A percentile compares a stretch with the other conserved stretches of the same genome.
Conservation (phyloP, 768 basidiomycete genomes). For the Rhodosporidiobolus odoratus region DNA sequence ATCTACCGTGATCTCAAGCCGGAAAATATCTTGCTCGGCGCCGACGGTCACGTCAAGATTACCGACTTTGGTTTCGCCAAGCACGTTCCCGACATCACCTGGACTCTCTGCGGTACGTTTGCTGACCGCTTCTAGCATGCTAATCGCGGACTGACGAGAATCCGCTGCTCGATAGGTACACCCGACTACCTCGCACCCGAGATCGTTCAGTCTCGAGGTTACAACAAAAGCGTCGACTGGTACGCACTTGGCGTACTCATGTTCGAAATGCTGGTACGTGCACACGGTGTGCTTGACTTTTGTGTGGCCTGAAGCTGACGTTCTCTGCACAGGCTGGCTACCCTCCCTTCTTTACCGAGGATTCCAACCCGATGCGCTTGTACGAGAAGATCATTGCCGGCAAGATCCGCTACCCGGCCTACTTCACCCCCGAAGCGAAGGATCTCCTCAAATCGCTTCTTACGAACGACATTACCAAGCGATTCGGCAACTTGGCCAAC, state of each 20-base stretch:
- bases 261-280: conserved; percentile 86
- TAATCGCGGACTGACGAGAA: neutral
- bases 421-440: conserved; percentile 81
- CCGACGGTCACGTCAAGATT: conserved; percentile 77
- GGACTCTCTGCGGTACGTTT: conserved; percentile 69
- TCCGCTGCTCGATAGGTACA: conserved; percentile 54
- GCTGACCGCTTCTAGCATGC: neutral
- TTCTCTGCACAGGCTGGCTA: conserved; percentile 38
- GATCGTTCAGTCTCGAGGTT: conserved; percentile 94
- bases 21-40: conserved; percentile 43
- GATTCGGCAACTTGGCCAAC: conserved; percentile 88
- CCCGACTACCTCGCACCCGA: conserved; percentile 97
- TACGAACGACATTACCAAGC: conserved; percentile 83
- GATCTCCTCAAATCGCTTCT: conserved; percentile 84
- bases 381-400: conserved; percentile 95
- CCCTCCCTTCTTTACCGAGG: conserved; percentile 79
- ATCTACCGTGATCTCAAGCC: conserved; percentile 98
- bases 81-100: conserved; percentile 94
- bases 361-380: conserved; percentile 94
- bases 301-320: neutral
- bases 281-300: too few relatives aligned
- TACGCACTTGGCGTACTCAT: conserved; percentile 97
- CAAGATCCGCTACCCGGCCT: conserved; percentile 82
- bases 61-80: conserved; percentile 96
- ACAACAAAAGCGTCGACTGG: conserved; percentile 98